Conservation (phyloP, 768 basidiomycete species). For the Rhodotorula paludigena region DNA sequence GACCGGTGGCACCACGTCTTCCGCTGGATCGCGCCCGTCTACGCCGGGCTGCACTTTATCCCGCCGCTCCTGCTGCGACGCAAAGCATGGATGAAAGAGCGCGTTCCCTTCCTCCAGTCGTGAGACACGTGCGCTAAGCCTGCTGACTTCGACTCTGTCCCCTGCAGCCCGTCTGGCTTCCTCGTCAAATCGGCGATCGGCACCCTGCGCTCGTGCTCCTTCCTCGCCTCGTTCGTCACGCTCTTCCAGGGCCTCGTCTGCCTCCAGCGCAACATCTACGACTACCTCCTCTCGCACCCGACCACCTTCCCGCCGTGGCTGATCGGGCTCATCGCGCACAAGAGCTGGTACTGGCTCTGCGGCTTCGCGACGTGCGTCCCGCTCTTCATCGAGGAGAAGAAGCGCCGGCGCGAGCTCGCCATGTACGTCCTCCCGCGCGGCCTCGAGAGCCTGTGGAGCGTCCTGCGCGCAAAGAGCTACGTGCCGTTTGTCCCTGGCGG, state of each 20-base stretch:
- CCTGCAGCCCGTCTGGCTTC: conserved; percentile 44
- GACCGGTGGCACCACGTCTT: conserved; percentile 74
- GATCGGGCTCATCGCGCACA: conserved; percentile 60
- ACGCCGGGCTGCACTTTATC: conserved; percentile 83
- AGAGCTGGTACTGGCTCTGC: conserved; percentile 63
- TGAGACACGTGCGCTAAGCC: not conserved
- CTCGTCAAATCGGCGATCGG: conserved; percentile 63
- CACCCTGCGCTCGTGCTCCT: conserved; percentile 75
- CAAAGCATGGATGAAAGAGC: conserved; percentile 58
- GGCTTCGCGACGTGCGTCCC: conserved; percentile 64
- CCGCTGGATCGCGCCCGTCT: conserved; percentile 56
- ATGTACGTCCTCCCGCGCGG: conserved; percentile 77
- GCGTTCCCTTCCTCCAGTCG: not conserved
- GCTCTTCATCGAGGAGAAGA: conserved; percentile 78
- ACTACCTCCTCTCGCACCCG: conserved; percentile 21
- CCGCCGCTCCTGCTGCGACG: conserved; percentile 79
- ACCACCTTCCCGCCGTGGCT: conserved; percentile 42
- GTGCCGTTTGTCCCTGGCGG: conserved; percentile 54
- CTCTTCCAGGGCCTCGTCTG: conserved; percentile 59
- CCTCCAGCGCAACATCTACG: conserved; percentile 34
- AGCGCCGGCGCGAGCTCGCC: conserved; percentile 81
- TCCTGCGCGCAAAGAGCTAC: conserved; percentile 67
- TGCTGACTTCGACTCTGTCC: not conserved
- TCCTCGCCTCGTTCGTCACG: conserved; percentile 74
- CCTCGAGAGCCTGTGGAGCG: conserved; percentile 83